Conservation (phyloP, 805 yeast species). For the Starmerella geochares region DNA sequence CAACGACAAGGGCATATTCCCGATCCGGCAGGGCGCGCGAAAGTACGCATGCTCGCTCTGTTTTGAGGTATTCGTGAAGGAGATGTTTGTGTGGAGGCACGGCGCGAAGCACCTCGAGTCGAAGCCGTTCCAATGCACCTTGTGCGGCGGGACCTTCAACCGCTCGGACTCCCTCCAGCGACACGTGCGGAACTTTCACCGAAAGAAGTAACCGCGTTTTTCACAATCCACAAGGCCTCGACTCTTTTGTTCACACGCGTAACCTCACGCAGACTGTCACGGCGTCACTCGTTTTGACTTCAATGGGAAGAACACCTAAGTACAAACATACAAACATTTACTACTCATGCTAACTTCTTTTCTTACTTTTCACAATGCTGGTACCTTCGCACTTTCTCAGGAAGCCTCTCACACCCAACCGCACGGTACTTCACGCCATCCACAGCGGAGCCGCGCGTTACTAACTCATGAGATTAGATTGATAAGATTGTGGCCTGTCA, state of each 20-base stretch:
- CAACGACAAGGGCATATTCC: constrained; percentile 12
- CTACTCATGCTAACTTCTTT: too few species aligned
- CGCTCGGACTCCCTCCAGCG: constrained; percentile 18
- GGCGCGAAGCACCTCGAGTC: constrained; percentile 16
- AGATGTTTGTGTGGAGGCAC: constrained; percentile 21
- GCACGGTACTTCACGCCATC: background rate
- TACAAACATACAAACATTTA: too few species aligned
- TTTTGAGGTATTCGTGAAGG: constrained; percentile 10
- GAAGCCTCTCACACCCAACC: too few species aligned
- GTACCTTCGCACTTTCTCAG: too few species aligned
- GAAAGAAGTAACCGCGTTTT: background rate
- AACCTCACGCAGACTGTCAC: too few species aligned
- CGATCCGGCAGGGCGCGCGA: background rate
- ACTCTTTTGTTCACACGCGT: too few species aligned
- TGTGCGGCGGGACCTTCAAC: constrained; percentile 11
- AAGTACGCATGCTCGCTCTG: constrained; percentile 13
- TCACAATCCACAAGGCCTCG: too few species aligned
- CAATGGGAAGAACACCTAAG: too few species aligned
- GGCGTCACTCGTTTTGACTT: too few species aligned
- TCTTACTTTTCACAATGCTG: too few species aligned
- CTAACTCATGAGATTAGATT: background rate
- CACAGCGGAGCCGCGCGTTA: background rate
- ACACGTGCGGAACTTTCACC: constrained; percentile 15
- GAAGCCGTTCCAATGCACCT: constrained; percentile 16
- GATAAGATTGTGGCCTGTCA: background rate